Evolutionary conservation across 2,329 filamentous ascomycete species (phyloP), one percentile per base, ranked within the genome.

Genomic region (Raffaelea ambrosiae): DNA sequence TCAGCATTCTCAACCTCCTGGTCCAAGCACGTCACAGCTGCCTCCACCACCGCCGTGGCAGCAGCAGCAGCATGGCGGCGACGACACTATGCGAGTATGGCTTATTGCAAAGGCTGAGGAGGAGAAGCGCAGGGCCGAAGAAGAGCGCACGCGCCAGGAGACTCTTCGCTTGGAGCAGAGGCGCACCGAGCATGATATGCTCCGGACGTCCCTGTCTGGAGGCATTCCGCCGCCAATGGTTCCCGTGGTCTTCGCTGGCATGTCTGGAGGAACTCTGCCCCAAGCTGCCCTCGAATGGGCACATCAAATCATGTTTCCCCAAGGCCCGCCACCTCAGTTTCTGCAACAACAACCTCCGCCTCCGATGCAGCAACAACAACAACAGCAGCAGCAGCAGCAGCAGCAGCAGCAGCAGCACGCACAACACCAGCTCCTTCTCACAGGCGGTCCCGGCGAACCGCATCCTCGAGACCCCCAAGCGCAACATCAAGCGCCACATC

Each of bases 201-300:
- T 90, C 49, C 72, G 76, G 47, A 81, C 84, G 20, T 85, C 84
- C 3, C 63, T 89, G 46, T 72, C 74, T 47, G 79, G 81, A 35
- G 84, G 85, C 11, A 79, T 90, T 44, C 85, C 86, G 10, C 84
- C 85, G 13, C 74, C 82, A 33, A 79, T 89, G 74, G 75, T 89
- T 22, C 86, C 86, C 7, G 68, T 88, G 50, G 80, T 90, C 21
- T 88, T 90, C 63, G 78, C 82, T 13, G 82, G 83, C 40, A 83
- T 88, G 72, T 76, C 76, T 41, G 82, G 81, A 36, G 80, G 79
- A 33, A 69, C 72, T 47, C 63, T 84, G 23, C 71, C 81, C 19
- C 79, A 77, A 53, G 71, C 75, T 29, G 76, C 78, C 3, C 56
- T 86, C 46, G 84, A 88, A 59, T 83, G 76, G 76, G 76, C 79